Evolutionary conservation across 106 monocot species (phyloP).

Genomic region (Hemerocallis citrina): DNA sequence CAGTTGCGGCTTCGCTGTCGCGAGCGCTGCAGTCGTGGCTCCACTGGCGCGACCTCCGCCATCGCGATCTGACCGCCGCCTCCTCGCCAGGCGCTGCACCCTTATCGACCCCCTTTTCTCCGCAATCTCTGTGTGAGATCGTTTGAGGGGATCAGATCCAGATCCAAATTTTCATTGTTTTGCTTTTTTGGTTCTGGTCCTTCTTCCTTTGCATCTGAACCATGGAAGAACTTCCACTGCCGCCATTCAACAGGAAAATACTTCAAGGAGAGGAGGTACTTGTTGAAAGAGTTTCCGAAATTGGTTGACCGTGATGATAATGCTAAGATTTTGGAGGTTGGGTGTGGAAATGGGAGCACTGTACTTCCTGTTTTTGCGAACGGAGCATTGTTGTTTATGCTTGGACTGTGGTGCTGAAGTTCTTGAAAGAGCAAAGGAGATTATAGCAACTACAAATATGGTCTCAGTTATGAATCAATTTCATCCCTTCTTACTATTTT

Average conservation of each 20-base stretch:
- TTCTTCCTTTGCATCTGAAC: constrained; percentile 24
- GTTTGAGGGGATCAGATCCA: no score
- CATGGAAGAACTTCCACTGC: constrained; percentile 79
- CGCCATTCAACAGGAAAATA: constrained; percentile 77
- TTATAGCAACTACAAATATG: constrained; percentile 24
- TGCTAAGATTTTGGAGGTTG: constrained; percentile 69
- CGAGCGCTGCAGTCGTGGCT: no score
- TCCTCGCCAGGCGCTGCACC: no score
- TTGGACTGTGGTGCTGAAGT: constrained; percentile 87
- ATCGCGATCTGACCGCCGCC: no score
- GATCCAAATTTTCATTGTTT: no score
- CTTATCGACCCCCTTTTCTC: no score
- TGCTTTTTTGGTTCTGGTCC: no score
- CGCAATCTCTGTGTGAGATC: no score
- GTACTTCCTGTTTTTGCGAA: constrained; percentile 75
- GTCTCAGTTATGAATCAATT: constrained; percentile 32
- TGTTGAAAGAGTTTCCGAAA: constrained; percentile 90
- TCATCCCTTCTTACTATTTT: constrained; percentile 59
- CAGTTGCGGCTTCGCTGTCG: no score
- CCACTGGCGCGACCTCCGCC: no score
- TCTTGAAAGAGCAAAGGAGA: constrained; percentile 61
- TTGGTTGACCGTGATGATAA: constrained; percentile 16
- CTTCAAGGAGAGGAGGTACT: constrained; percentile 97
- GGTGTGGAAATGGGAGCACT: constrained; percentile 97
- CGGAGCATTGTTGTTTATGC: constrained; percentile 54